phyloP scores from a whole-genome alignment of 805 yeast species.

The Komagataella pseudopastoris region DNA sequence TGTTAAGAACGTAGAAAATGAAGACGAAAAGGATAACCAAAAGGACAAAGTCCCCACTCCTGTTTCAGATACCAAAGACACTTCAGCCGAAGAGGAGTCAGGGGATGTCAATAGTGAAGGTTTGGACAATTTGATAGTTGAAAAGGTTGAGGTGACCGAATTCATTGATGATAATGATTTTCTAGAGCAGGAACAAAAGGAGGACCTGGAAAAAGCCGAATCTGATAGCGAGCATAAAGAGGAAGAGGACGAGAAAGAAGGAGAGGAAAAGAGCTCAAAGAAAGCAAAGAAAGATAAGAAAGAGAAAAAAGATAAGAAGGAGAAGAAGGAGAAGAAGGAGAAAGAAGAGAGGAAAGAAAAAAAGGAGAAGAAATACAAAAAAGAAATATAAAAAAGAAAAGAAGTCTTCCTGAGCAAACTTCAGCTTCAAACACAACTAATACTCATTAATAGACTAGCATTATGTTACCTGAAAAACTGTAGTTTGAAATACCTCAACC shows the following conservation, averaged over 20 bases:
- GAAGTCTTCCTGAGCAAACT: constrained; percentile 3
- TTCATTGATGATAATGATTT: constrained; percentile 16
- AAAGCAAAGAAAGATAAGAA: constrained; percentile 5
- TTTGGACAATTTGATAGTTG: constrained; percentile 21
- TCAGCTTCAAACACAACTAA: constrained; percentile 1
- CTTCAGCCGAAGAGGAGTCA: background rate
- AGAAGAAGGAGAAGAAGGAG: constrained; percentile 7
- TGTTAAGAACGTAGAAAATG: constrained; percentile 13
- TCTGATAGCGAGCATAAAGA: constrained; percentile 8
- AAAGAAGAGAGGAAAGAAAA: constrained; percentile 6
- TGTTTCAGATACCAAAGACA: background rate
- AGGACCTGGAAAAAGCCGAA: constrained; percentile 3
- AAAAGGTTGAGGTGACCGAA: constrained; percentile 28
- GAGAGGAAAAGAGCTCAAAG: constrained; percentile 8
- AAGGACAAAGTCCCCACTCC: no score
- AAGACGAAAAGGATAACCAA: constrained; percentile 2
- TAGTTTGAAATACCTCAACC: background rate
- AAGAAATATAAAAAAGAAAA: constrained; percentile 1
- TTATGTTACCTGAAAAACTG: background rate
- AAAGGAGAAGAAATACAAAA: constrained; percentile 7
- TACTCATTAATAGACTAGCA: background rate
- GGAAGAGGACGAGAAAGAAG: constrained; percentile 9
- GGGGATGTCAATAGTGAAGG: constrained; percentile 1
- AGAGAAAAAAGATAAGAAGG: constrained; percentile 1
- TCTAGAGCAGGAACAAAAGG: constrained; percentile 7